Evolutionary conservation across 129 eudicot species (phyloP).

Genomic region (Saposhnikovia divaricata): DNA sequence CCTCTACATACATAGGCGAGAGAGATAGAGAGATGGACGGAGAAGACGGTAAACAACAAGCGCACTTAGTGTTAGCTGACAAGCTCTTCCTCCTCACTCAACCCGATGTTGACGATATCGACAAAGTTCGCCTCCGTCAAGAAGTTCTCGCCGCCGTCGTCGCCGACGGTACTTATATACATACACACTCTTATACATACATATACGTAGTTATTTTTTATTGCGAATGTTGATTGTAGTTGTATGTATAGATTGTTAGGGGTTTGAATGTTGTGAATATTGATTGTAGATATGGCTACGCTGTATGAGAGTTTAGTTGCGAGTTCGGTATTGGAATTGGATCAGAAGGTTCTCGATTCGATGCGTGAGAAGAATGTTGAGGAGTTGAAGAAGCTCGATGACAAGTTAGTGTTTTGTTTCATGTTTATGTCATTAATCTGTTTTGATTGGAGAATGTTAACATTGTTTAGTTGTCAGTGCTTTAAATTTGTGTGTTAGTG

Average conservation of each 20-base stretch:
- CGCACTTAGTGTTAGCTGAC: constrained; percentile 74
- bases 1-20: not conserved
- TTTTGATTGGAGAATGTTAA: not conserved
- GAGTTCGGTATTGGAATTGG: constrained; percentile 45
- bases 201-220: too few species aligned
- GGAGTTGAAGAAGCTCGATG: constrained; percentile 74
- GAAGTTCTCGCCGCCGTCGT: constrained; percentile 52
- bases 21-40: constrained; percentile 38
- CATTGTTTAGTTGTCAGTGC: not conserved
- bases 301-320: constrained; percentile 67
- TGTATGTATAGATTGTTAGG: too few species aligned
- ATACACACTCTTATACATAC: too few species aligned
- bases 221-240: not conserved
- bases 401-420: constrained; percentile 48
- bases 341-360: constrained; percentile 65
- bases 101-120: constrained; percentile 70
- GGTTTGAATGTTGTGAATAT: not conserved
- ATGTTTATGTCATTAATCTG: not conserved
- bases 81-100: constrained; percentile 71
- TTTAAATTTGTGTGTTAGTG: not conserved
- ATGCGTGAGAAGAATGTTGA: constrained; percentile 61
- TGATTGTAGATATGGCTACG: constrained; percentile 72
- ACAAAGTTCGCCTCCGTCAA: constrained; percentile 78
- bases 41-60: constrained; percentile 64
- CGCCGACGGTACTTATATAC: constrained; percentile 40